Evolutionary conservation across 2,329 filamentous ascomycete species (phyloP).

Genomic region (Fusarium torulosum): DNA sequence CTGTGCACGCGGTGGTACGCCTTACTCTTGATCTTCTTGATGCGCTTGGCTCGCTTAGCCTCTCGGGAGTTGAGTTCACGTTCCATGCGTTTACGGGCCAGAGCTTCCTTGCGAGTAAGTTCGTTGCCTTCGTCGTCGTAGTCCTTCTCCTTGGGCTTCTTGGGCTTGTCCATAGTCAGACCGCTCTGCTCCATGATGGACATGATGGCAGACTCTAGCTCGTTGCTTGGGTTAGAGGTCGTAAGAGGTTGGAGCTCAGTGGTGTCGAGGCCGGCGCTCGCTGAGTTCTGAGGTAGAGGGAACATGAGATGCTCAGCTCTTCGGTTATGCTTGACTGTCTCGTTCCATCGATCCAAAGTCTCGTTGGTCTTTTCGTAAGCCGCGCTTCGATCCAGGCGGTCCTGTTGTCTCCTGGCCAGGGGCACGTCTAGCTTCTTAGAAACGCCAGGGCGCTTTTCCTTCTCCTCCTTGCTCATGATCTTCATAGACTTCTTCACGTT

Average conservation of each 20-base stretch:
- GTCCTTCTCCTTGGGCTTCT: slow-evolving; percentile 67
- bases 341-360: slow-evolving; percentile 89
- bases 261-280: slow-evolving; percentile 68
- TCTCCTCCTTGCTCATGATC: slow-evolving; percentile 74
- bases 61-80: slow-evolving; percentile 90
- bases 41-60: slow-evolving; percentile 86
- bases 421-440: slow-evolving; percentile 83
- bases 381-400: slow-evolving; percentile 81
- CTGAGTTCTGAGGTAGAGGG: slow-evolving; percentile 80
- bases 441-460: slow-evolving; percentile 59
- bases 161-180: slow-evolving; percentile 65
- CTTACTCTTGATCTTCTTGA: slow-evolving; percentile 99
- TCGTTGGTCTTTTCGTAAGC: slow-evolving; percentile 94
- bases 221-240: slow-evolving; percentile 75
- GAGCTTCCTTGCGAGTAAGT: slow-evolving; percentile 76
- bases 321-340: slow-evolving; percentile 94
- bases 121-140: slow-evolving; percentile 79
- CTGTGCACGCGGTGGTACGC: slow-evolving; percentile 92
- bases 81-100: slow-evolving; percentile 80
- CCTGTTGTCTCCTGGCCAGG: slow-evolving; percentile 86
- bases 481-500: slow-evolving; percentile 84
- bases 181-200: slow-evolving; percentile 92
- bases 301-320: slow-evolving; percentile 91
- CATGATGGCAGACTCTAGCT: slow-evolving; percentile 87
- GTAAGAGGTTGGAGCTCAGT: slow-evolving; percentile 75